These are phyloP conservation scores for Schizonepeta tenuifolia DNA, from an alignment of 257 asterid genomes.

Conservation along the genomic window DNA sequence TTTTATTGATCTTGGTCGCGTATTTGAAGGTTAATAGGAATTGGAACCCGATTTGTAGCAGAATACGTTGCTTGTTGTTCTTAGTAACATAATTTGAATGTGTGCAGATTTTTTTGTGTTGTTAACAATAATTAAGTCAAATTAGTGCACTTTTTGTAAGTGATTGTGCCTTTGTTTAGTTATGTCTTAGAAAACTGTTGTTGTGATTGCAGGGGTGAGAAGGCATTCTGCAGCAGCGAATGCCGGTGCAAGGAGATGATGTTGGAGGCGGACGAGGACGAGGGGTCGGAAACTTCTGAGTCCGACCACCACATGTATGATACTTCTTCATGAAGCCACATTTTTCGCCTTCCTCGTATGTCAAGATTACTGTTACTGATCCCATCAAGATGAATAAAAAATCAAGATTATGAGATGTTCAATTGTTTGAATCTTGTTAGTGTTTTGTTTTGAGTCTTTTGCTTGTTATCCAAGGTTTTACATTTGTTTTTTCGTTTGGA, in stretches of 20 bases:
- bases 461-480: neutral
- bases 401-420: constrained; percentile 32
- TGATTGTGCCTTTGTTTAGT: neutral
- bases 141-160: neutral
- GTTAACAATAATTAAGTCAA: neutral
- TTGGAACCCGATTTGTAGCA: too few relatives aligned
- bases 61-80: neutral
- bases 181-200: neutral
- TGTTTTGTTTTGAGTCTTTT: constrained; percentile 9
- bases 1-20: too few relatives aligned
- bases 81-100: neutral
- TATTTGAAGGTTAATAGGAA: neutral
- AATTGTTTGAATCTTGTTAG: constrained; percentile 29
- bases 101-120: neutral
- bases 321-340: constrained; percentile 29
- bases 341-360: neutral
- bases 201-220: constrained; percentile 67
- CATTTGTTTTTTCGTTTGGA: constrained; percentile 18
- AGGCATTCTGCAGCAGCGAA: constrained; percentile 78
- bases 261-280: constrained; percentile 49
- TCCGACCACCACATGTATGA: constrained; percentile 36
- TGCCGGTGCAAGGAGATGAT: constrained; percentile 69
- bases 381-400: constrained; percentile 26
- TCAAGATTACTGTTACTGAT: neutral
- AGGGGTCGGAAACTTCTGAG: constrained; percentile 41